Conservation (phyloP, 805 yeast genomes). For the Starmerella floris region DNA sequence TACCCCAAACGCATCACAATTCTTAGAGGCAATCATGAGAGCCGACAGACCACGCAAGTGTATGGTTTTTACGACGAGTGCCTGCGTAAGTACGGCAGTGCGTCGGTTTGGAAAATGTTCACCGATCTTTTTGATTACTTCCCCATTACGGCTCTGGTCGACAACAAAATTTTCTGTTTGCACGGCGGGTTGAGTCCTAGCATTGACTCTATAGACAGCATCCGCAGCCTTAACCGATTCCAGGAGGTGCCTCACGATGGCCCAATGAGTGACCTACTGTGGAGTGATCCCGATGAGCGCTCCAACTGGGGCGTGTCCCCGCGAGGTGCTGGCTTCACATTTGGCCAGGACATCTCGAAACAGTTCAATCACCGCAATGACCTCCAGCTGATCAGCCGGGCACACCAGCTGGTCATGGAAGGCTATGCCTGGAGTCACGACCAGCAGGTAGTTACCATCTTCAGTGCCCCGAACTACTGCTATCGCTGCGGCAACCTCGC, state of each 20-base stretch:
- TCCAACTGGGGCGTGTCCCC: constrained; percentile 98
- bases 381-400: constrained; percentile 77
- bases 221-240: constrained; percentile 79
- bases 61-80: constrained; percentile 96
- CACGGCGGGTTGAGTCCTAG: constrained; percentile 97
- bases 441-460: constrained; percentile 85
- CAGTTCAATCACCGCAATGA: constrained; percentile 92
- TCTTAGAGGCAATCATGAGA: constrained; percentile 89
- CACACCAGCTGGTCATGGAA: constrained; percentile 96
- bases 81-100: constrained; percentile 83
- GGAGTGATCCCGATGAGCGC: constrained; percentile 96
- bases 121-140: constrained; percentile 89
- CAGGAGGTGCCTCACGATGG: constrained; percentile 98
- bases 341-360: constrained; percentile 92
- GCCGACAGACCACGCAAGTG: constrained; percentile 92
- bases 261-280: constrained; percentile 90
- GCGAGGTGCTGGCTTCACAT: constrained; percentile 98
- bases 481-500: constrained; percentile 98
- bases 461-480: constrained; percentile 92
- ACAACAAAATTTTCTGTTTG: constrained; percentile 80
- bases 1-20: constrained; percentile 88
- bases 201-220: constrained; percentile 92
- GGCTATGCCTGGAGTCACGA: constrained; percentile 94
- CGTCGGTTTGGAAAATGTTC: constrained; percentile 86
- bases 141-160: constrained; percentile 92